phyloP scores from a whole-genome alignment of 306 rosid species.

The Acacia acuminata region DNA sequence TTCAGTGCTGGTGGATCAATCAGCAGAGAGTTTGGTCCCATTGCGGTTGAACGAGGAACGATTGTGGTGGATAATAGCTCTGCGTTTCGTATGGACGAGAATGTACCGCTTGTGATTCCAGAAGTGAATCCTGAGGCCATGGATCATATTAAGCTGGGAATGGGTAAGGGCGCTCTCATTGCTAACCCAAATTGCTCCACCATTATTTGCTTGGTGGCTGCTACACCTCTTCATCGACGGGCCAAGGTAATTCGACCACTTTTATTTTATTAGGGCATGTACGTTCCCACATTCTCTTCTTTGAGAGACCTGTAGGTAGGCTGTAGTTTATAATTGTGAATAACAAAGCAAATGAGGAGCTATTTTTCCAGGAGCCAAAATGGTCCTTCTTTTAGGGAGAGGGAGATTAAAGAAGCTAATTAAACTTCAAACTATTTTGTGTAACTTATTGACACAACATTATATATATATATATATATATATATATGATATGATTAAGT shows the following conservation, averaged over 20 bases:
- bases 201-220: slow-evolving; percentile 88
- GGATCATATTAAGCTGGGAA: slow-evolving; percentile 64
- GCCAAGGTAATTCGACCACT: slow-evolving; percentile 54
- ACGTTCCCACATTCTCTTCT: not conserved
- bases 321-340: not conserved
- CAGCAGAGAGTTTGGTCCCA: slow-evolving; percentile 75
- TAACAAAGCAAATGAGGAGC: not conserved
- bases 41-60: slow-evolving; percentile 72
- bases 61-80: slow-evolving; percentile 92
- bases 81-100: slow-evolving; percentile 88
- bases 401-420: too few species aligned
- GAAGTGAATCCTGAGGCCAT: slow-evolving; percentile 94
- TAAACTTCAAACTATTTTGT: too few species aligned
- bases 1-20: slow-evolving; percentile 97
- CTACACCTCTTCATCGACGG: slow-evolving; percentile 87
- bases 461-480: too few species aligned
- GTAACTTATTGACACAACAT: too few species aligned
- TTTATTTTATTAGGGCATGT: not conserved
- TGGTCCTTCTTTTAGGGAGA: too few species aligned
- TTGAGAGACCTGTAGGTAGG: not conserved
- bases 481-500: too few species aligned
- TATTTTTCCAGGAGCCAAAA: not conserved
- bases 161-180: slow-evolving; percentile 78
- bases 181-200: slow-evolving; percentile 98
- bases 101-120: slow-evolving; percentile 82